Evolutionary conservation across 352 stramenopile genomes (phyloP).

Genomic region (Pythium chondricola): DNA sequence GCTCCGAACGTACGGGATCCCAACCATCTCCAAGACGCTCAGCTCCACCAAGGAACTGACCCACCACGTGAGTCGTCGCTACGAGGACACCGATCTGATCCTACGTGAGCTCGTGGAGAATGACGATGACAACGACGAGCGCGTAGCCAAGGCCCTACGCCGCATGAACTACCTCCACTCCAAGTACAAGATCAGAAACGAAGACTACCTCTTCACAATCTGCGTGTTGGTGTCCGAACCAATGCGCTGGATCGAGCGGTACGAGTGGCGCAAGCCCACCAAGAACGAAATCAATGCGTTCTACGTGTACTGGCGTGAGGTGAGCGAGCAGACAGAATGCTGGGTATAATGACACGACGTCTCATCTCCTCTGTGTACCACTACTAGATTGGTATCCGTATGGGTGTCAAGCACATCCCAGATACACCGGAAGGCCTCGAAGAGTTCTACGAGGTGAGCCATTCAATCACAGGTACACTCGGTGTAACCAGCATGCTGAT

Average conservation of each 20-base stretch:
- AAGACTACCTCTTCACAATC: constrained; percentile 12
- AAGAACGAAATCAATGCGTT: constrained; percentile 4
- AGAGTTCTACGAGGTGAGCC: constrained; percentile 13
- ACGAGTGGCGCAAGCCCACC: constrained; percentile 6
- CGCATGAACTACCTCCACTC: constrained; percentile 16
- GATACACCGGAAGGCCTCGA: constrained; percentile 1
- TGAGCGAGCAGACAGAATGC: neutral
- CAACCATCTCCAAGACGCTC: constrained; percentile 8
- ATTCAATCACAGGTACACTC: too few relatives aligned
- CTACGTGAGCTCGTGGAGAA: constrained; percentile 11
- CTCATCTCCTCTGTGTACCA: neutral
- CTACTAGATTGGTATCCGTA: constrained; percentile 6
- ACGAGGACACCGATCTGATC: constrained; percentile 11
- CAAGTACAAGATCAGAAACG: constrained; percentile 12
- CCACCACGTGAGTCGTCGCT: constrained; percentile 5
- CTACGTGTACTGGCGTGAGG: constrained; percentile 10
- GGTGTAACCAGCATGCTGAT: too few relatives aligned
- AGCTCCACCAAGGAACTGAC: constrained; percentile 5
- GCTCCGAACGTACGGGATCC: constrained; percentile 13
- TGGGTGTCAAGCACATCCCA: constrained; percentile 13
- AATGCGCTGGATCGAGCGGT: constrained; percentile 11
- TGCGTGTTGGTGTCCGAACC: constrained; percentile 13
- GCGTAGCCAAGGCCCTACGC: constrained; percentile 1
- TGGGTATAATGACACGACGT: neutral
- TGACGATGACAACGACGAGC: constrained; percentile 7